Conservation (phyloP, 192 early-diverging fungal species). For the Phlyctochytrium arcticum region DNA sequence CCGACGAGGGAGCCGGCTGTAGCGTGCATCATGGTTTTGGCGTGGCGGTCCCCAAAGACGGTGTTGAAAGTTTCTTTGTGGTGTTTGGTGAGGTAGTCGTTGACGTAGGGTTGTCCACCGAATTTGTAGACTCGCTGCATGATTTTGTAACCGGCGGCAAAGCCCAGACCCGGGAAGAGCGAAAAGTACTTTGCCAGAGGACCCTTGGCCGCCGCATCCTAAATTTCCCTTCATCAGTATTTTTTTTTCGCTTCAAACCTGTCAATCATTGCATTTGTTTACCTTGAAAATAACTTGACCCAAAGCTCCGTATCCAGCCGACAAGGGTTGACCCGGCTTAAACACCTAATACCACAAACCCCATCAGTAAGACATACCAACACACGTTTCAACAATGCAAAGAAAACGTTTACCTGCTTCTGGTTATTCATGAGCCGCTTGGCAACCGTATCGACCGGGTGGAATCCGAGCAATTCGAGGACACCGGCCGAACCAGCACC, state of each 20-base stretch:
- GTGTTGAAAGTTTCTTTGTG: constrained; percentile 70
- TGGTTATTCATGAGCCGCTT: constrained; percentile 97
- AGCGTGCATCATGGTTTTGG: constrained; percentile 96
- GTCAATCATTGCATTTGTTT: too few relatives aligned
- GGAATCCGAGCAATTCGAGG: constrained; percentile 93
- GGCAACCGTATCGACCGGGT: constrained; percentile 97
- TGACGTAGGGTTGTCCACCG: constrained; percentile 94
- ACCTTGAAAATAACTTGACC: constrained; percentile 89
- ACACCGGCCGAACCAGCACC: constrained; percentile 90
- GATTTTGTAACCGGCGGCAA: constrained; percentile 98
- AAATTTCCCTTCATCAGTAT: background rate
- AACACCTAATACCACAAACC: constrained; percentile 34
- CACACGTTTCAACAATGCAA: background rate
- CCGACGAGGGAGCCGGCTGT: constrained; percentile 89
- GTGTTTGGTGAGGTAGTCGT: constrained; percentile 85
- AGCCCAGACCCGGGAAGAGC: constrained; percentile 95
- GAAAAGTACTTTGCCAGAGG: constrained; percentile 83
- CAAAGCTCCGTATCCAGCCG: constrained; percentile 63
- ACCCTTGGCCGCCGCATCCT: constrained; percentile 72
- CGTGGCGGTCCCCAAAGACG: constrained; percentile 88
- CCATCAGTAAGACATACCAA: too few relatives aligned
- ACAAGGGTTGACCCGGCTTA: constrained; percentile 57
- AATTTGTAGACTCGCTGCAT: constrained; percentile 98
- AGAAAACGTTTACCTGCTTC: constrained; percentile 48
- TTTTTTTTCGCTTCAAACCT: too few relatives aligned